phyloP scores from a whole-genome alignment of 2,329 filamentous ascomycete species.

The Calonectria pseudoturangicola region DNA sequence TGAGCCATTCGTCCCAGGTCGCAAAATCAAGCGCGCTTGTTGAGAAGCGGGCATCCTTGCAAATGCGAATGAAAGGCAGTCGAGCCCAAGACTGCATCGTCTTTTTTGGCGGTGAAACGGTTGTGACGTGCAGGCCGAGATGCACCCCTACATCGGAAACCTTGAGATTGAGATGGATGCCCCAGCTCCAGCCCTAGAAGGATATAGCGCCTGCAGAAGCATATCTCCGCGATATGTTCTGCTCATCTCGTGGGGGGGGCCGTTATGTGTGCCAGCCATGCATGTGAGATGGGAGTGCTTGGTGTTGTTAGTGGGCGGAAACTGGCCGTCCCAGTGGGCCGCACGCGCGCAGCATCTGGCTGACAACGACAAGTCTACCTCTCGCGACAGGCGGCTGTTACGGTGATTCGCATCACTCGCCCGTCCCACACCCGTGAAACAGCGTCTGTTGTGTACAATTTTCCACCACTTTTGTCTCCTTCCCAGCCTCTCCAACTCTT shows the following conservation, averaged over 20 bases:
- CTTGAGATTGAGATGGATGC: not conserved
- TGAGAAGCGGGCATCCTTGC: conserved; percentile 36
- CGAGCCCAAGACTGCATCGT: conserved; percentile 11
- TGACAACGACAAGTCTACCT: conserved; percentile 22
- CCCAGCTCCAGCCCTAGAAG: conserved; percentile 3
- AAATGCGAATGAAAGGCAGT: conserved; percentile 16
- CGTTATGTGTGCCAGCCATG: not conserved
- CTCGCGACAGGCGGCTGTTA: conserved; percentile 20
- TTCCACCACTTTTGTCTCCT: conserved; percentile 5
- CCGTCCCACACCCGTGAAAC: conserved; percentile 24
- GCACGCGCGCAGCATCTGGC: conserved; percentile 15
- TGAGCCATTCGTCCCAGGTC: conserved; percentile 34
- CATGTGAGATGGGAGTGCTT: not conserved
- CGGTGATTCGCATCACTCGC: not conserved
- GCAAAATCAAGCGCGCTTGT: conserved; percentile 40
- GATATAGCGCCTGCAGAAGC: not conserved
- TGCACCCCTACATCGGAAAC: not conserved
- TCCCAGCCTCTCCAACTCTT: not conserved
- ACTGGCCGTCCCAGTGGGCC: conserved; percentile 4
- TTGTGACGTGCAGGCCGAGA: conserved; percentile 21
- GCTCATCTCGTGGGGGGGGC: not conserved
- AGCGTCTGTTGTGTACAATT: not conserved
- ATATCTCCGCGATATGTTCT: conserved; percentile 11
- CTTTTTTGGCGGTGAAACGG: conserved; percentile 27
- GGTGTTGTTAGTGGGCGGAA: conserved; percentile 27